Evolutionary conservation across 805 yeast species (phyloP).

Genomic region (Ogataea wickerhamii): DNA sequence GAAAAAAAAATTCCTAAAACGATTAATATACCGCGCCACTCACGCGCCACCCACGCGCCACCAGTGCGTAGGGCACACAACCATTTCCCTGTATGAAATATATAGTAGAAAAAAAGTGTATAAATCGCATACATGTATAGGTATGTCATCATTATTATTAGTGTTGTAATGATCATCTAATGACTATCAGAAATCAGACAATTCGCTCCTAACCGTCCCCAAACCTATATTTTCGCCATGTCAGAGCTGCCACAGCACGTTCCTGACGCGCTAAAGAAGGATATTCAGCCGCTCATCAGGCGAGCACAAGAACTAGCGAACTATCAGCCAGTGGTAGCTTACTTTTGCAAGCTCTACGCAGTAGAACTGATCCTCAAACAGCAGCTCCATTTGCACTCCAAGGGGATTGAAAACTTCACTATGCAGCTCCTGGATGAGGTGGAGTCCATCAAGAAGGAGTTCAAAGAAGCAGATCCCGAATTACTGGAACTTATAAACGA

Average conservation of each 20-base stretch:
- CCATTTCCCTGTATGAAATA: no score
- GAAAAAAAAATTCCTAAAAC: neutral
- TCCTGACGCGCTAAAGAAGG: slow-evolving; percentile 33
- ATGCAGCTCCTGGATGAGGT: slow-evolving; percentile 63
- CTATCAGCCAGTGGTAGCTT: slow-evolving; percentile 65
- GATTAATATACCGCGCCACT: neutral
- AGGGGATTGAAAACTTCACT: slow-evolving; percentile 58
- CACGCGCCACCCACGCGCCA: neutral
- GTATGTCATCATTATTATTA: no score
- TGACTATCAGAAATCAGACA: no score
- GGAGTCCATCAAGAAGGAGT: slow-evolving; percentile 49
- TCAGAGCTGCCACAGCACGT: slow-evolving; percentile 5
- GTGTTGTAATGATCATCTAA: no score
- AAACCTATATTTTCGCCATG: no score
- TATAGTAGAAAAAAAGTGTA: no score
- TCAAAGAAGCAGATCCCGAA: slow-evolving; percentile 37
- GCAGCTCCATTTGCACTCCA: slow-evolving; percentile 54
- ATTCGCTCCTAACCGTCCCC: no score
- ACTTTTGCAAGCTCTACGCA: slow-evolving; percentile 69
- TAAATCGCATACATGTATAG: no score
- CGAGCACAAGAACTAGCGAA: slow-evolving; percentile 55
- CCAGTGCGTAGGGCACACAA: no score
- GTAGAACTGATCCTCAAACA: slow-evolving; percentile 65
- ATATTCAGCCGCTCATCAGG: slow-evolving; percentile 44
- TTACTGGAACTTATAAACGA: slow-evolving; percentile 52